Evolutionary conservation across 2,329 filamentous ascomycete species (phyloP).

Genomic region (Phaeosphaeriaceae sp.): DNA sequence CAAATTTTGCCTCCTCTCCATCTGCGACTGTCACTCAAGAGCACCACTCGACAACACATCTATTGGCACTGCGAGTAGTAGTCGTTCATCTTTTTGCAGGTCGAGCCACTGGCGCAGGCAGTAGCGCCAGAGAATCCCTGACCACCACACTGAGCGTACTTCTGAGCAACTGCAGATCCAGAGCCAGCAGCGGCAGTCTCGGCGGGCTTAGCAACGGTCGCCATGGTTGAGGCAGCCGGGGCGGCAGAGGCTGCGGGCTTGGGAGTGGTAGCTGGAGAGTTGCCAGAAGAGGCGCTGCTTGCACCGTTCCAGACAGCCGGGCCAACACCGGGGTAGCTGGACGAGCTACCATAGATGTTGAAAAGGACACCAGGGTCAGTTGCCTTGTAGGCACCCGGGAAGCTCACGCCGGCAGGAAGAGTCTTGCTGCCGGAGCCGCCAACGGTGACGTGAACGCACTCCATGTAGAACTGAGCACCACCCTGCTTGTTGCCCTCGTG

Average conservation of each 20-base stretch:
- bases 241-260: conserved; percentile 8
- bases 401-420: conserved; percentile 54
- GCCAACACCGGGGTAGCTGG: conserved; percentile 47
- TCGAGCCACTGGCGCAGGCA: conserved; percentile 48
- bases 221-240: conserved; percentile 26
- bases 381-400: conserved; percentile 53
- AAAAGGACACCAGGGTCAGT: conserved; percentile 52
- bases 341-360: conserved; percentile 49
- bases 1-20: neutral
- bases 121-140: conserved; percentile 51
- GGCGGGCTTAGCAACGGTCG: conserved; percentile 28
- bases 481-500: conserved; percentile 48
- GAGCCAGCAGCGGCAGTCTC: conserved; percentile 20
- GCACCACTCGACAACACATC: neutral
- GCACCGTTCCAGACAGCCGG: conserved; percentile 44
- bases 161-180: conserved; percentile 28
- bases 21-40: neutral
- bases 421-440: conserved; percentile 39
- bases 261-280: conserved; percentile 13
- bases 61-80: conserved; percentile 58
- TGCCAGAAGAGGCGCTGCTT: conserved; percentile 12
- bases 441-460: conserved; percentile 54
- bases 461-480: conserved; percentile 56
- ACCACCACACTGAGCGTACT: conserved; percentile 58
- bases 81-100: conserved; percentile 52